A percentile compares a stretch with the other conserved stretches of the same genome.
Conservation (phyloP, 306 rosid species). For the Citrullus colocynthis region DNA sequence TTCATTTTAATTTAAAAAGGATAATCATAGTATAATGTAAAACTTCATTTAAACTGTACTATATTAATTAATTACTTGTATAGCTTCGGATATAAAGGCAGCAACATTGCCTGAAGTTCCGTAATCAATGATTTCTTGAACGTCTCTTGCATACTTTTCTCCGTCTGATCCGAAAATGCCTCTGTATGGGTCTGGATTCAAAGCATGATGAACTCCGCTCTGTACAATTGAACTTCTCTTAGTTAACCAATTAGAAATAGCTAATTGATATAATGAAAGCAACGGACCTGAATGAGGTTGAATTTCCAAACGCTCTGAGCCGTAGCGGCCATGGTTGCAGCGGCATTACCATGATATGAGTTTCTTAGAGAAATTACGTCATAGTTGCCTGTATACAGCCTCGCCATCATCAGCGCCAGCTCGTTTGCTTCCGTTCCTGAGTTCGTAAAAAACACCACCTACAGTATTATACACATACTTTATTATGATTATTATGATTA, state of each 20-base stretch:
- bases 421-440: conserved; percentile 99
- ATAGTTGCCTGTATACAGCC: conserved; percentile 56
- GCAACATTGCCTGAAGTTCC: conserved; percentile 85
- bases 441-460: conserved; percentile 75
- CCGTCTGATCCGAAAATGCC: conserved; percentile 91
- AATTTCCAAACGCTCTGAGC: conserved; percentile 83
- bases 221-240: neutral
- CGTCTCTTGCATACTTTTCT: conserved; percentile 69
- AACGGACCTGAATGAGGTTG: conserved; percentile 49
- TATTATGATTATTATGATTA: too few species aligned
- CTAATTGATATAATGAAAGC: too few species aligned
- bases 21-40: too few species aligned
- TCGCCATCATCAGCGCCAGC: conserved; percentile 73
- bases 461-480: too few species aligned
- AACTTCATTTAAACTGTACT: too few species aligned
- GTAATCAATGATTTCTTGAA: conserved; percentile 61
- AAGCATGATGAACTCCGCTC: conserved; percentile 88
- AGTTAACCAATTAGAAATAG: too few species aligned
- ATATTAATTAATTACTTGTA: conserved; percentile 37
- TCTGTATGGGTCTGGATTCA: conserved; percentile 93
- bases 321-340: conserved; percentile 82
- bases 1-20: too few species aligned
- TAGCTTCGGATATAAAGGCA: conserved; percentile 74
- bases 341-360: conserved; percentile 78
- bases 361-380: conserved; percentile 81